phyloP scores from a whole-genome alignment of 2,329 filamentous ascomycete genomes.

The Talaromyces sp. region DNA sequence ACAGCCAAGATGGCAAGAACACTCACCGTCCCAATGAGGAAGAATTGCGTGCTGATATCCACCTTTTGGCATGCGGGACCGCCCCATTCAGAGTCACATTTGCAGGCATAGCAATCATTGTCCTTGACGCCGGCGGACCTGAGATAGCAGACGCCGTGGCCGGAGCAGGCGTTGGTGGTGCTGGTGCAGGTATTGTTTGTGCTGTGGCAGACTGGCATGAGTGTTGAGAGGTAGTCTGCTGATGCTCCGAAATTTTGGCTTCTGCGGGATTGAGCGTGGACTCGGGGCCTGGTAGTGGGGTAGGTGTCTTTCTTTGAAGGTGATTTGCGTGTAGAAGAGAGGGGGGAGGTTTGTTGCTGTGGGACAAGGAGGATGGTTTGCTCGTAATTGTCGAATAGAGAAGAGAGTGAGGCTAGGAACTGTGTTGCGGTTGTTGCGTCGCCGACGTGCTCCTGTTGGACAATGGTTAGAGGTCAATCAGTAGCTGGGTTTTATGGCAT shows the following conservation, averaged over 20 bases:
- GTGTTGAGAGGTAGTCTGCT: constrained; percentile 39
- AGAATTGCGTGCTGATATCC: constrained; percentile 85
- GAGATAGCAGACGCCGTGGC: constrained; percentile 72
- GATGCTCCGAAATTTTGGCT: not conserved
- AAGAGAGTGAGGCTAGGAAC: constrained; percentile 45
- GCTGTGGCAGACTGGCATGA: constrained; percentile 71
- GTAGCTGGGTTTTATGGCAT: not conserved
- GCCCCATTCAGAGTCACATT: constrained; percentile 75
- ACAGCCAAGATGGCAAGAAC: constrained; percentile 67
- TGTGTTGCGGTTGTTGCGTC: constrained; percentile 37
- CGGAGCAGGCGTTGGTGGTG: constrained; percentile 74
- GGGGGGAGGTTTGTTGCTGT: not conserved
- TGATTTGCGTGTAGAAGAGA: not conserved
- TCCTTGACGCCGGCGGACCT: constrained; percentile 53
- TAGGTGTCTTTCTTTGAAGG: not conserved
- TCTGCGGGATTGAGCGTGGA: not conserved
- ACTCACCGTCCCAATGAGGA: constrained; percentile 74
- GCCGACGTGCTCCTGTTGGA: constrained; percentile 11
- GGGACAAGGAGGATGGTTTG: constrained; percentile 12
- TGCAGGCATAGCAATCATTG: constrained; percentile 71
- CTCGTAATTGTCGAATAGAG: constrained; percentile 19
- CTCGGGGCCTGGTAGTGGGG: not conserved
- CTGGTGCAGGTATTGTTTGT: constrained; percentile 65
- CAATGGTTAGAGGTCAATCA: not conserved
- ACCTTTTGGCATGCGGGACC: constrained; percentile 86